Base-by-base conservation (phyloP, 495 filamentous ascomycete genomes). In the Penicillium ochrochloron region DNA sequence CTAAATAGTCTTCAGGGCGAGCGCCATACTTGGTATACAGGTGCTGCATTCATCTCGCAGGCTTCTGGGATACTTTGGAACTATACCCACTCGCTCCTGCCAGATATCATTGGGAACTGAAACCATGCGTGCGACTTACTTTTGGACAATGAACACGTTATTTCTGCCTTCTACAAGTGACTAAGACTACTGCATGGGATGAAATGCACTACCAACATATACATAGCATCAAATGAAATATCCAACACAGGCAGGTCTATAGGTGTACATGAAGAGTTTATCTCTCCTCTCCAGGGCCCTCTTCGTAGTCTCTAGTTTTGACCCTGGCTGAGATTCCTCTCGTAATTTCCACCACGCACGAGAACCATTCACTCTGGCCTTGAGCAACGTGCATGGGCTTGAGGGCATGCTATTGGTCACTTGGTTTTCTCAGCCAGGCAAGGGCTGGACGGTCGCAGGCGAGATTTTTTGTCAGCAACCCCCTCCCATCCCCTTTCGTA, bases 1-100 rank as follows among this genome's bases (percentile, higher is more conserved):
- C 62, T 84, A 59, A 77, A 83, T 63, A 78, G 61, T 12, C 65
- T 89, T 61, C 84, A 89, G 69, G 85, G 85, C 1, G 62, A 76
- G n/a, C 60, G 77, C 50, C 71, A 74, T 14, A 86, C 83, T 12
- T 88, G 68, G 59, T 88, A 80, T 60, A 87, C 84, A 0, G 85
- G 85, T 1, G 83, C 82, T 6, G 69, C 75, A 2, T 72, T 73
- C 27, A 57, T 72, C 37, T 59, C 63, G 33, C 75, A 80, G 54
- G 65, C 70, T 48, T 74, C 74, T 21, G 60, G 62, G 5, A 57
- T 69, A 12, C 60, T 81, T 23, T 79, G 76, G 79, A 64, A 67
- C n/a, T 79, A 70, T 37, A 70, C 65, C 0, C 44, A 72, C 27
- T 41, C 37, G 8, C 37, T 63, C 8, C 27, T 61, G n/a, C 60